A percentile compares a stretch with the other conserved stretches of the same genome.
phyloP scores from a whole-genome alignment of 176 grass and related monocot genomes.

The Carex parvula region DNA sequence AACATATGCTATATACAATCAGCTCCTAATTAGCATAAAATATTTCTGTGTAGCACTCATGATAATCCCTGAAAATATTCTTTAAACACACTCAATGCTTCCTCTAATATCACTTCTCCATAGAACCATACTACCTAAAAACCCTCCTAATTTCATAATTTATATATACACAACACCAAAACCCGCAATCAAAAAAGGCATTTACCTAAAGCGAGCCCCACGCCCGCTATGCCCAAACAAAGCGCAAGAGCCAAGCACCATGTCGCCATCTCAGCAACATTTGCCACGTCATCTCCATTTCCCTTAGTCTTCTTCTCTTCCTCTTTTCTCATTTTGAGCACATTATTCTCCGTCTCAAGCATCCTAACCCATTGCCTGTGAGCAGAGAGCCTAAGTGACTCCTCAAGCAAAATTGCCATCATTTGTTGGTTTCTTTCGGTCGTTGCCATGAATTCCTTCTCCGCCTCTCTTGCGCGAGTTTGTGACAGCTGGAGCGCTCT shows the following conservation, averaged over 20 bases:
- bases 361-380: constrained; percentile 77
- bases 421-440: constrained; percentile 45
- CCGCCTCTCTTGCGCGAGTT: constrained; percentile 89
- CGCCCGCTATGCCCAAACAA: constrained; percentile 73
- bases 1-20: not conserved
- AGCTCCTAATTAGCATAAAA: not conserved
- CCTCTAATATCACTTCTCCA: not conserved
- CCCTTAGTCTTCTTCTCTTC: constrained; percentile 1
- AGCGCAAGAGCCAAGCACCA: constrained; percentile 77
- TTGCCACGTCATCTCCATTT: not conserved
- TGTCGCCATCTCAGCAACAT: constrained; percentile 26
- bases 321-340: constrained; percentile 30
- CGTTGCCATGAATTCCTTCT: constrained; percentile 46
- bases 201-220: constrained; percentile 60
- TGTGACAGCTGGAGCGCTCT: constrained; percentile 77
- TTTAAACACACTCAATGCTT: constrained; percentile 7
- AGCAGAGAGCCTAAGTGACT: constrained; percentile 66
- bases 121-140: not conserved
- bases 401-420: constrained; percentile 52
- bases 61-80: not conserved
- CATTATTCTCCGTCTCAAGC: constrained; percentile 73
- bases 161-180: constrained; percentile 18
- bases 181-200: constrained; percentile 44
- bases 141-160: constrained; percentile 11
- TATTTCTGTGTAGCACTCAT: not conserved